Conservation (phyloP, 2,329 filamentous ascomycete species). For the Hypoxylon sp. region DNA sequence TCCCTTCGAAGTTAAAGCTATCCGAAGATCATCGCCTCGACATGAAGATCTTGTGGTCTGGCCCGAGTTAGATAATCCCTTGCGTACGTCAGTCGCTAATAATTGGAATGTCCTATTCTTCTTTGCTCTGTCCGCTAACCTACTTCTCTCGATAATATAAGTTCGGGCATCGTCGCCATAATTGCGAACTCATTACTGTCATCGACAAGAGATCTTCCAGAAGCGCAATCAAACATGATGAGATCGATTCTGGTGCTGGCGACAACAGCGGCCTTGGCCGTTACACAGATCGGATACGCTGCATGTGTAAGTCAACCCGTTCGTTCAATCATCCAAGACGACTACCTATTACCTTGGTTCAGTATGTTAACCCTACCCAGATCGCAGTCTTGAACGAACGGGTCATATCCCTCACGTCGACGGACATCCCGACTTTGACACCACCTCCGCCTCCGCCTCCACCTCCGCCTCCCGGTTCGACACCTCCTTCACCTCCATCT, state of each 20-base stretch:
- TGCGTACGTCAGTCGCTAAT: neutral
- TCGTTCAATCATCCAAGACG: neutral
- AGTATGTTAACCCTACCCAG: conserved; percentile 9
- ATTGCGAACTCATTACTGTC: neutral
- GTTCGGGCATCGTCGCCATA: neutral
- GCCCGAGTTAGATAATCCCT: neutral
- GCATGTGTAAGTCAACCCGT: conserved; percentile 29
- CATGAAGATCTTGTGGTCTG: neutral
- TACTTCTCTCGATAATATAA: conserved; percentile 5
- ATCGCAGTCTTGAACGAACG: conserved; percentile 5
- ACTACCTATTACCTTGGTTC: too few relatives aligned
- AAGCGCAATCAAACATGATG: conserved; percentile 14
- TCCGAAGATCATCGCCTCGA: conserved; percentile 10
- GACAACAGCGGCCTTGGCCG: conserved; percentile 6
- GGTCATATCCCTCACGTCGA: conserved; percentile 23
- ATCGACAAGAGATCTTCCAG: conserved; percentile 1
- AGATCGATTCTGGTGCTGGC: conserved; percentile 12
- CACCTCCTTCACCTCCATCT: too few relatives aligned
- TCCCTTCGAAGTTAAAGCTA: conserved; percentile 1
- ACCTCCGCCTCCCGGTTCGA: neutral
- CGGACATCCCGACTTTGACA: conserved; percentile 21
- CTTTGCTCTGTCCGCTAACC: conserved; percentile 1
- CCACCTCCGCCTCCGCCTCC: too few relatives aligned
- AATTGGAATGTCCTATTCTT: conserved; percentile 17
- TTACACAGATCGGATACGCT: conserved; percentile 12